Base-by-base conservation (phyloP, 2,329 filamentous ascomycete genomes). In the Coniella vitis region DNA sequence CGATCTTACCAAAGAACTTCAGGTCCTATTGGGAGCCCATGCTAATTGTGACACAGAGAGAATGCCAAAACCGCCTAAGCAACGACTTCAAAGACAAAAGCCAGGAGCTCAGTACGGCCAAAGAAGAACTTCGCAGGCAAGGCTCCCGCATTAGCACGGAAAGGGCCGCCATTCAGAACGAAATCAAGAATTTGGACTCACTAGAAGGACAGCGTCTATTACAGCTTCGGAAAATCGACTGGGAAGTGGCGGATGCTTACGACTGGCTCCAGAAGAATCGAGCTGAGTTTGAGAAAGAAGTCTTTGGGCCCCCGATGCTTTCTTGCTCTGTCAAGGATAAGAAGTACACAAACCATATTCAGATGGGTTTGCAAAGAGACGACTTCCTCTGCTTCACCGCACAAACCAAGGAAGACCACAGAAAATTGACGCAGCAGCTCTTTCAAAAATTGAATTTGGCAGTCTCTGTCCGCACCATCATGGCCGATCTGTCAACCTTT, bases 281-380 rank as follows among this genome's bases (percentile, higher is more conserved):
- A 51, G 62, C 75, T 47, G 65, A 76, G 42, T 93, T 96, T 55
- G 78, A 86, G 60, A 81, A 85, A 55, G 76, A 85, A 50, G 83
- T 96, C 4, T 89, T 86, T 61, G 89, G 87, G 0, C 90, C 90
- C 5, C 83, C 90, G 0, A 79, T 93, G 60, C 71, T 95, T 29
- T 84, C 78, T 50, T 95, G 90, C 65, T 86, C 85, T 0, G 70
- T 95, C 46, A 90, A 84, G 56, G 80, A 95, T 57, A 74, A 81
- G 32, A 75, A 71, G 47, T 88, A 86, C 62, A 73, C 75, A 0
- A 66, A 78, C 49, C 70, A 75, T 22, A 65, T 82, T 12, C 78
- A 82, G 59, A 65, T 74, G 4, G 59, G 79, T 40, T 60, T 82
- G 8, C 66, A 69, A 38, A 56, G 47, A 14, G 72, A 76, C 31